A percentile compares a stretch with the other conserved stretches of the same genome.
phyloP scores from a whole-genome alignment of 2,329 filamentous ascomycete genomes.

The Fusarium poae region DNA sequence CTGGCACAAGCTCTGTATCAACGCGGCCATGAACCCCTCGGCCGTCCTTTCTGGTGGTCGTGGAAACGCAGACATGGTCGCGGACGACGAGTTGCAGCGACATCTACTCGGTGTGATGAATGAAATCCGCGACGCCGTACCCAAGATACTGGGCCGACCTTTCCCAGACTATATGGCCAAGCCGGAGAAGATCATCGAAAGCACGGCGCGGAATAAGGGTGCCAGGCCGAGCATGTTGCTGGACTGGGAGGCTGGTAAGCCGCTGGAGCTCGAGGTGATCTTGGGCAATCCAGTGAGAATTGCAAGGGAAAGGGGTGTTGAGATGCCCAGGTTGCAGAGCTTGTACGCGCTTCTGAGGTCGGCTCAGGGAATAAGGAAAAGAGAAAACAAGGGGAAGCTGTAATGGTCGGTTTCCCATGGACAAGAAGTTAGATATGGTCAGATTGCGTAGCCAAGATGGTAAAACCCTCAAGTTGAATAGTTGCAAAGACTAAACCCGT shows the following conservation, averaged over 20 bases:
- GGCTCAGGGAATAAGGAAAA: conserved; percentile 64
- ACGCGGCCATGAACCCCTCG: conserved; percentile 80
- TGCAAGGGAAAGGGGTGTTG: conserved; percentile 70
- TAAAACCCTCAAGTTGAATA: neutral
- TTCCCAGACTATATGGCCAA: conserved; percentile 70
- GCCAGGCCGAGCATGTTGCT: conserved; percentile 76
- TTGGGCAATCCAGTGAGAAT: conserved; percentile 77
- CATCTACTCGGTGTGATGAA: conserved; percentile 77
- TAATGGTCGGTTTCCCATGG: conserved; percentile 1
- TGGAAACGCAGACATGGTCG: conserved; percentile 75
- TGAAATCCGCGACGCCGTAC: conserved; percentile 75
- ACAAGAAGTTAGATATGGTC: neutral
- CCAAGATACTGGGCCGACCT: conserved; percentile 70
- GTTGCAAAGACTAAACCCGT: neutral
- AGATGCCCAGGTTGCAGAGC: conserved; percentile 75
- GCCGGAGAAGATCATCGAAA: conserved; percentile 72
- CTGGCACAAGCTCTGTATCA: conserved; percentile 84
- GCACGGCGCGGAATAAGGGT: conserved; percentile 73
- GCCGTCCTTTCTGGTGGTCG: conserved; percentile 75
- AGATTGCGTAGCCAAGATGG: neutral
- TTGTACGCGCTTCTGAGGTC: conserved; percentile 75
- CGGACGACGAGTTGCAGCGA: conserved; percentile 70
- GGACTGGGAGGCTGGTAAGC: conserved; percentile 75
- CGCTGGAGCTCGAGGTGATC: conserved; percentile 79
- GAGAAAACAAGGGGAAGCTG: conserved; percentile 56